Evolutionary conservation across 148 eudicot species (phyloP), one percentile per base, ranked within the genome.

Genomic region (Rhododendron molle): DNA sequence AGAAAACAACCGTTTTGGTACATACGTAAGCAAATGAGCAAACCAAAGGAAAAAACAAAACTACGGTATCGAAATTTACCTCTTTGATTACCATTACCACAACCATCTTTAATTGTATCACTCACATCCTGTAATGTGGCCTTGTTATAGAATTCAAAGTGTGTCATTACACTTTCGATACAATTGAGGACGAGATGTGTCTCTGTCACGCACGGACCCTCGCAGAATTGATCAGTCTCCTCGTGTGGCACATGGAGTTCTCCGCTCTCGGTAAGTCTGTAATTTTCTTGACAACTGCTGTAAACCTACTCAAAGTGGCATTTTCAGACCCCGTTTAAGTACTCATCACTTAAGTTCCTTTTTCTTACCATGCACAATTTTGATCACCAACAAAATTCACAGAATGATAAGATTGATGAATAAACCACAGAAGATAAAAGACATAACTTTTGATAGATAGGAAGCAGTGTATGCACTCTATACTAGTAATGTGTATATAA

Each of bases 131-230:
- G 34, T 78, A 92, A 67, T 0, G 96, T 88, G 65, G 96, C 98
- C 85, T 81, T 86, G 83, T 92, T 94, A 84, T 82, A 89, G 81
- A 94, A 94, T 30, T 78, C 30, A 50, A 94, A 94, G 82, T 86
- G 80, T 23, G 69, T 60, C 69, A 93, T 38, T 76, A 94, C 81
- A 47, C 85, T 87, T 11, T 88, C 91, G 13, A 94, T 79, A 85
- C 98, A 94, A 79, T 88, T 78, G 30, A 94, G 91, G 67, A 91
- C 92, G 0, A 85, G 96, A 84, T 93, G 71, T 28, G 96, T 94
- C 88, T 94, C 98, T 12, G 86, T 84, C 7, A 93, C 47, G 88
- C 98, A 94, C 2, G 94, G 92, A 10, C 98, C 94, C 0, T 58
- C 81, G 89, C 98, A 94, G 86, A 85, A 94, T 84, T 91, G 88